Base-by-base conservation (phyloP, 1,139 yeast species). In the Zygosaccharomyces pseudobailii region DNA sequence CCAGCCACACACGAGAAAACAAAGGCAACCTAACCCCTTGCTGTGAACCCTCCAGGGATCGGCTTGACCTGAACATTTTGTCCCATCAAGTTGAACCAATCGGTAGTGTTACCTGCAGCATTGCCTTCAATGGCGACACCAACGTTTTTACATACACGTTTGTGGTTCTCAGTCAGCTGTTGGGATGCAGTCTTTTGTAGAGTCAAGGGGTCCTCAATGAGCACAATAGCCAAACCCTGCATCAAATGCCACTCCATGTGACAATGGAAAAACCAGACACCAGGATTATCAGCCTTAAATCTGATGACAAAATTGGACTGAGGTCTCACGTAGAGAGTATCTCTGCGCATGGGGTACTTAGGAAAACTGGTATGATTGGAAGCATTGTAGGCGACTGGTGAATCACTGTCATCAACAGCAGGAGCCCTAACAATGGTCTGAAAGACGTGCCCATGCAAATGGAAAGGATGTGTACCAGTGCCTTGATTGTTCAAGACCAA, bases 231-330 rank as follows among this genome's bases (percentile, higher is more conserved):
- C 53, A 88, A 74, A 54, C 96, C 96, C 69, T 87, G 96, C 61
- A 80, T 80, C 72, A 88, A 76, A 72, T 88, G 96, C 96, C 96
- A 88, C 61, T 88, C 96, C 57, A 88, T 83, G 62, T 88, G 96
- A 71, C 96, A 89, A 67, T 88, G 96, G 87, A 88, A 88, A 61
- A 84, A 74, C 95, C 95, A 87, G 38, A 87, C 87, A 63, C 96
- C 96, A 24, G 96, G 96, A 66, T 87, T 87, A 61, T 84, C 81
- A 45, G 95, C 87, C 55, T 73, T 76, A 69, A 87, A 86, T 61
- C 96, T 74, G 21, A 76, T 66, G n/a, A 76, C 78, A 60, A 87
- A 75, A 67, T 82, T 81, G 27, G 90, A 86, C 57, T 82, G 82
- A 27, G 86, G 81, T 54, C 76, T 75, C 30, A 84, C 80, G 57